These are phyloP conservation scores for Calonectria ilicicola DNA, from an alignment of 2,329 filamentous ascomycete species.

Conservation along the genomic window DNA sequence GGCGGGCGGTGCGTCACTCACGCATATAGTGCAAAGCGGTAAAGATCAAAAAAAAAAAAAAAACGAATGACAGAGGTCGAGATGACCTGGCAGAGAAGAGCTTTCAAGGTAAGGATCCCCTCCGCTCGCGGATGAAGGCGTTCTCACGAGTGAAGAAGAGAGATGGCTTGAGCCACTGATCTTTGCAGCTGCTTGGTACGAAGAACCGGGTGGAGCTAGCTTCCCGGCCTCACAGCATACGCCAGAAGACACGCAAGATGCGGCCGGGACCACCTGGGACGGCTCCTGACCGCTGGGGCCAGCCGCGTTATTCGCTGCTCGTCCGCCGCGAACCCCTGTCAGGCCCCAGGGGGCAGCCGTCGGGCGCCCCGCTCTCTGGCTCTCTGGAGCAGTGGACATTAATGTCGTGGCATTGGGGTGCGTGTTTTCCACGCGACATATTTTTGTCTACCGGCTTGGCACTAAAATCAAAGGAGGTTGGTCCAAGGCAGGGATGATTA, in stretches of 20 bases:
- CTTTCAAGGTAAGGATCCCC: slow-evolving; percentile 40
- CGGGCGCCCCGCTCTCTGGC: slow-evolving; percentile 19
- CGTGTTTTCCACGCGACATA: background rate
- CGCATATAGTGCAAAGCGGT: slow-evolving; percentile 22
- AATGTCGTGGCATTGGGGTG: background rate
- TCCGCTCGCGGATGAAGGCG: slow-evolving; percentile 38
- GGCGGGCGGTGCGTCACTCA: slow-evolving; percentile 33
- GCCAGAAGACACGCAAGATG: slow-evolving; percentile 22
- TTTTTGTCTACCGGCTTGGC: background rate
- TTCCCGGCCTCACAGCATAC: background rate
- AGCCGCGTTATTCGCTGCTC: slow-evolving; percentile 24
- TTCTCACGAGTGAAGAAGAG: slow-evolving; percentile 40
- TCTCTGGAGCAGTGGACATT: slow-evolving; percentile 13
- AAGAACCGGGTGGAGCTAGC: slow-evolving; percentile 19
- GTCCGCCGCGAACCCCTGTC: slow-evolving; percentile 15
- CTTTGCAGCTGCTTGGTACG: slow-evolving; percentile 11
- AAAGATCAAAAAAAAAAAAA: slow-evolving; percentile 28
- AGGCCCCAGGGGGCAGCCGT: slow-evolving; percentile 8
- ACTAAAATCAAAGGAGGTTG: slow-evolving; percentile 10
- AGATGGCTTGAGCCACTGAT: slow-evolving; percentile 21
- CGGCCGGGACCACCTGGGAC: background rate
- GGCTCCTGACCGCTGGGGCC: slow-evolving; percentile 24
- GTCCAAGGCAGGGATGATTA: background rate
- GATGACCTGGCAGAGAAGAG: slow-evolving; percentile 9
- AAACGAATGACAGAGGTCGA: slow-evolving; percentile 39